Evolutionary conservation across 2,329 filamentous ascomycete genomes (phyloP).

Genomic region (Aspergillus pseudoterreus): DNA sequence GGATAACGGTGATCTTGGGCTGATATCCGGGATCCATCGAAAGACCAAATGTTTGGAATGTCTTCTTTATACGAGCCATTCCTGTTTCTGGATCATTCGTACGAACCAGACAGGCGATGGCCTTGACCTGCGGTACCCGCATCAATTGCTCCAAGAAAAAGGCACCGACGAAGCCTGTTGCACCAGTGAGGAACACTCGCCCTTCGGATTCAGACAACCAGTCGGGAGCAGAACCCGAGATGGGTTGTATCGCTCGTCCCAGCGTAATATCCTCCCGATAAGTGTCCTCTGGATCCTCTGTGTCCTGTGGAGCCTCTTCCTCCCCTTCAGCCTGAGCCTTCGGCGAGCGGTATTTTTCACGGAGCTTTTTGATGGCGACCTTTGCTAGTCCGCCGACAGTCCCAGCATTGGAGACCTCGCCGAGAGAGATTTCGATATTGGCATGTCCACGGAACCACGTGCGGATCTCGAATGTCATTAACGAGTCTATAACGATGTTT

Average conservation of each 20-base stretch:
- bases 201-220: conserved; percentile 12
- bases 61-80: conserved; percentile 4
- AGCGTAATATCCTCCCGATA: conserved; percentile 6
- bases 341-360: conserved; percentile 8
- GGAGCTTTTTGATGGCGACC: conserved; percentile 11
- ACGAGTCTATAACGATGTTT: conserved; percentile 22
- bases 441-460: conserved; percentile 23
- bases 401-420: conserved; percentile 49
- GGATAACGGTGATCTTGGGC: conserved; percentile 6
- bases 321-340: not conserved
- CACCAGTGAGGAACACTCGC: conserved; percentile 11
- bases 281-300: not conserved
- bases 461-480: conserved; percentile 28
- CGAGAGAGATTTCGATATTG: conserved; percentile 40
- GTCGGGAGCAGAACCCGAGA: not conserved
- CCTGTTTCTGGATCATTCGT: conserved; percentile 1
- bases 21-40: not conserved
- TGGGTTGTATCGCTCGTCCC: conserved; percentile 2
- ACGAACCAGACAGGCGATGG: conserved; percentile 15
- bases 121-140: conserved; percentile 5
- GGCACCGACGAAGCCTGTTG: conserved; percentile 12
- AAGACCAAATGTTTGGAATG: conserved; percentile 7
- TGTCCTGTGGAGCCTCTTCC: not conserved
- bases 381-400: conserved; percentile 13
- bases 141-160: conserved; percentile 10